Conservation (phyloP, 139 green algal species). For the Tetraselmis striata region DNA sequence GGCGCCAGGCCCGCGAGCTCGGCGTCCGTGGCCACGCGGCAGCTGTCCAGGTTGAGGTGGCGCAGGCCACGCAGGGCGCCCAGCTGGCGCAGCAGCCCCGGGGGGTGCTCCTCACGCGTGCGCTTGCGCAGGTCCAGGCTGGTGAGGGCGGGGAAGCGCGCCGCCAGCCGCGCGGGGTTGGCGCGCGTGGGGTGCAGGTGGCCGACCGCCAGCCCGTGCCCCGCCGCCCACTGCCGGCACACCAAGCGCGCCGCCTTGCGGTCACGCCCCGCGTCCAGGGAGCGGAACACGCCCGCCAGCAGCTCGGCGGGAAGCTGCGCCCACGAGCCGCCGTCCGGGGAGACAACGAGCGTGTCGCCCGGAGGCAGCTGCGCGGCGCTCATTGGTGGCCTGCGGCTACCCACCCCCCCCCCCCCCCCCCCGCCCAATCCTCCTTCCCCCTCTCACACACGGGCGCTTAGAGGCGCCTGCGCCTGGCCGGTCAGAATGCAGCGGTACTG, state of each 20-base stretch:
- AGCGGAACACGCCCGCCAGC: neutral
- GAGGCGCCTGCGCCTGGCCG: too few relatives aligned
- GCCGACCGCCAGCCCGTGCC: neutral
- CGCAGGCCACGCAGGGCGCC: neutral
- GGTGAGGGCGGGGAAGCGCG: neutral
- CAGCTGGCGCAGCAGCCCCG: neutral
- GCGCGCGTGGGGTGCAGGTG: neutral
- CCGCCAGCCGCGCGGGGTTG: neutral
- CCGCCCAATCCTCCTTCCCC: too few relatives aligned
- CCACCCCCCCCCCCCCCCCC: too few relatives aligned
- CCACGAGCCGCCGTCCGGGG: too few relatives aligned
- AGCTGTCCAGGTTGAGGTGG: slow-evolving; percentile 39
- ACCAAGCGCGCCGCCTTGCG: neutral
- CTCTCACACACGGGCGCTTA: too few relatives aligned
- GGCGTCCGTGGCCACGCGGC: slow-evolving; percentile 26
- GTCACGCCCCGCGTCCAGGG: neutral
- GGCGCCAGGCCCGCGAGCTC: slow-evolving; percentile 35
- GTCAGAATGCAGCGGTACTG: too few relatives aligned
- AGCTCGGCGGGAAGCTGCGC: neutral
- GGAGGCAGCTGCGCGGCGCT: too few relatives aligned
- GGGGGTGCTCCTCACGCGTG: neutral
- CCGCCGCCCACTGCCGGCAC: neutral
- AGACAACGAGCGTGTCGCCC: too few relatives aligned
- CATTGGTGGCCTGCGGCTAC: too few relatives aligned
- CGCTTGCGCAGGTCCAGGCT: neutral